These are phyloP conservation scores for Paecilomyces fulvus DNA, from an alignment of 2,329 filamentous ascomycete species.

Conservation along the genomic window DNA sequence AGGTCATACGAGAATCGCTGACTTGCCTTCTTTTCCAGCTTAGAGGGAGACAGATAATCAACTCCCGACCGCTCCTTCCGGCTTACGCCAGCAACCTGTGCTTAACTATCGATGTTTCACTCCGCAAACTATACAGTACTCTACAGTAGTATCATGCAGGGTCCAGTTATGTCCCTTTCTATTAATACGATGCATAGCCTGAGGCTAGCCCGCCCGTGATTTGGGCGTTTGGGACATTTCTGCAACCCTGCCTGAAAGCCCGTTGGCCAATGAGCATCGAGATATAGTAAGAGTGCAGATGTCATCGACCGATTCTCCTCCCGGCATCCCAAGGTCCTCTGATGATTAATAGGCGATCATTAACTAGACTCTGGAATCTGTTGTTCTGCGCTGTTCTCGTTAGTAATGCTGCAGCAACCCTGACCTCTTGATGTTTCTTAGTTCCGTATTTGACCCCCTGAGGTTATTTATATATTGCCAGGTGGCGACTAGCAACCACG, in stretches of 20 bases:
- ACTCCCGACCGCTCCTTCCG: background rate
- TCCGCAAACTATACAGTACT: background rate
- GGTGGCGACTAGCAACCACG: too few species aligned
- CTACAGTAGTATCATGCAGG: background rate
- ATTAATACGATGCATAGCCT: background rate
- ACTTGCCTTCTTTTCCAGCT: background rate
- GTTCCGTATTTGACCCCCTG: too few species aligned
- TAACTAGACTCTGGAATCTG: too few species aligned
- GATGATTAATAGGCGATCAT: background rate
- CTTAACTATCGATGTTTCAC: background rate
- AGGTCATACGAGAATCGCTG: background rate
- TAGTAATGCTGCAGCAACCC: too few species aligned
- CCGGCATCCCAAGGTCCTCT: background rate
- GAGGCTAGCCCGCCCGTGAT: background rate
- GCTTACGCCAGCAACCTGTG: background rate
- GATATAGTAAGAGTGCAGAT: background rate
- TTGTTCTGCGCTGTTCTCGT: too few species aligned
- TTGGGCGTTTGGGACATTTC: background rate
- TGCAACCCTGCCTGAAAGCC: background rate
- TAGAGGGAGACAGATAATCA: background rate
- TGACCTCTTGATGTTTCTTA: too few species aligned
- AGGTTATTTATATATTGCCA: too few species aligned
- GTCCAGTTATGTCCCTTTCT: background rate
- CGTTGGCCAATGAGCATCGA: background rate
- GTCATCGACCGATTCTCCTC: background rate